Evolutionary conservation across 2,329 filamentous ascomycete genomes (phyloP), one percentile per base, ranked within the genome.

Genomic region (Botryotinia globosa): DNA sequence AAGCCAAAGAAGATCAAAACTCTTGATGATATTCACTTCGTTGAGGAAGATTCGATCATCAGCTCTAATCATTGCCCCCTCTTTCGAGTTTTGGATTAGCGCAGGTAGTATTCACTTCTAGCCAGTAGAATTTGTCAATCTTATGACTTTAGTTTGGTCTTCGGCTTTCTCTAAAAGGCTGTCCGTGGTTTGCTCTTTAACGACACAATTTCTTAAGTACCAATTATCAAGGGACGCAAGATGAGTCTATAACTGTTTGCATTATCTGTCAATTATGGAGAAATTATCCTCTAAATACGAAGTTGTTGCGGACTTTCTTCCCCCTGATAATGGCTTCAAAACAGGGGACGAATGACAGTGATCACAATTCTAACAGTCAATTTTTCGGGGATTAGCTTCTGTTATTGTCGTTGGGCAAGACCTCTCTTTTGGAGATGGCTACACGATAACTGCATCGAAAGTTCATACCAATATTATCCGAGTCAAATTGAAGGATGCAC

Each of bases 201-300:
- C 12, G 39, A 16, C 12, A 16, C 4, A 42, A 42, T 42, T 14
- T 16, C 39, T 14, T 1, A 42, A 16, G 39, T 42, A 42, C 39
- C 14, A 14, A 16, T 16, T 14, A 0, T 42, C 3, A 0, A 42
- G 12, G 39, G 5, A 42, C 0, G 1, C 14, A 14, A 42, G 39
- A 42, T 42, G 4, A 42, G 39, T 16, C 42, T 14, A 14, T 12
- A 14, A 3, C 25, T 12, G 25, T 14, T 51, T 51, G 48, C 4
- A 7, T 2, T 14, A n/a, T 51, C 4, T 51, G 0, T 6, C 22
- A 29, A 54, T n/a, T 18, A 6, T 29, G 12, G 14, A 16, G n/a
- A 54, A 54, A 29, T 54, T 29, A 0, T 29, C 5, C 6, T 29
- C 3, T 14, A 54, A 2, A 29, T 1, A 29, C 51, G 1, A 29